These are phyloP conservation scores for Phytophthora pisi DNA, from an alignment of 352 stramenopile genomes.

Conservation along the genomic window DNA sequence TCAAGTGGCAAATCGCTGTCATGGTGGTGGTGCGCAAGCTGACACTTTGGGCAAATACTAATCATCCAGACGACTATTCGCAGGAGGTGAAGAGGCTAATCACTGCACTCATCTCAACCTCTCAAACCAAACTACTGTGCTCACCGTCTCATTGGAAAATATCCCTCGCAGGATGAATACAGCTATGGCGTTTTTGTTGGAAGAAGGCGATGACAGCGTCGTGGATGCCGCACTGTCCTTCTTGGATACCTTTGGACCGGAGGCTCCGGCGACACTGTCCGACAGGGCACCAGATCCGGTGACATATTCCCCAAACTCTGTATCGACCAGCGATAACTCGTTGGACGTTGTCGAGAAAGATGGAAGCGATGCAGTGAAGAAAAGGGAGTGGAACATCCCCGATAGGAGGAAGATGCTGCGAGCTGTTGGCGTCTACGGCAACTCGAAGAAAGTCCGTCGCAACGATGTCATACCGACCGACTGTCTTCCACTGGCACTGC, in stretches of 20 bases:
- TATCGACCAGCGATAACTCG: not conserved
- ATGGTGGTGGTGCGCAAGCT: not conserved
- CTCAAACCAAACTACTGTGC: too few species aligned
- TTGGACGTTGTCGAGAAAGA: not conserved
- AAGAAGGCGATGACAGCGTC: not conserved
- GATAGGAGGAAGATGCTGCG: constrained; percentile 24
- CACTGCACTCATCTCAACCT: too few species aligned
- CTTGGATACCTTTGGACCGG: not conserved
- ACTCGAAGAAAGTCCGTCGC: constrained; percentile 39
- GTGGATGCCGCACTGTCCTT: not conserved
- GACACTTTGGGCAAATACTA: not conserved
- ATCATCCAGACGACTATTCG: too few species aligned
- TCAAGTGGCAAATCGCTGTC: not conserved
- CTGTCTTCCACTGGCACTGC: not conserved
- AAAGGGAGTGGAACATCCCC: not conserved
- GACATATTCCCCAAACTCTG: not conserved
- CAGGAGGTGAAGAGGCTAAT: too few species aligned
- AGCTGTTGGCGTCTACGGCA: constrained; percentile 24
- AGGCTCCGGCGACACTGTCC: too few species aligned
- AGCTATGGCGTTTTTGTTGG: not conserved
- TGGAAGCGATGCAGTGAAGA: not conserved
- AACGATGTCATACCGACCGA: constrained; percentile 5
- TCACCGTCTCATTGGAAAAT: too few species aligned
- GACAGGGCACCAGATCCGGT: too few species aligned
- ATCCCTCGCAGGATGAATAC: not conserved